Base-by-base conservation (phyloP, 2,329 filamentous ascomycete species). In the Aureobasidium vineae region DNA sequence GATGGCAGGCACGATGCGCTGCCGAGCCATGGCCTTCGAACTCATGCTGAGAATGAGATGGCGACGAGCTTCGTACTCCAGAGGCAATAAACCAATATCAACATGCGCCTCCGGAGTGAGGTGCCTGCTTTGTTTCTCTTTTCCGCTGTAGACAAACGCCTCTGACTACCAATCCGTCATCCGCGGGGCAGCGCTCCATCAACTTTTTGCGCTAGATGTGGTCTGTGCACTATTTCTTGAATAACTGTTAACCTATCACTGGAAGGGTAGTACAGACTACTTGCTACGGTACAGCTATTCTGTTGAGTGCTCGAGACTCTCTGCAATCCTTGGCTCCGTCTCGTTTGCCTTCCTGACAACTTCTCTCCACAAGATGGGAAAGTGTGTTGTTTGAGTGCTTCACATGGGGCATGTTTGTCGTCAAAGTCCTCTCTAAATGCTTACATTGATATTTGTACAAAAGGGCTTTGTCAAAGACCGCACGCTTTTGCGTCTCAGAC, bases 1-100 rank as follows among this genome's bases (percentile, higher is more conserved):
- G 36, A 66, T 66, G 43, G 53, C 64, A 59, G 64, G 64, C 53
- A 66, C 64, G 53, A 66, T 66, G 64, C 64, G 64, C 52, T 53
- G 43, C 43, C 54, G 33, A 43, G 43, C 16, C 43, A 43, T n/a
- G 16, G 41, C 19, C 64, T 66, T 66, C 2, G 61, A 64, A 26
- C 61, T 64, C 61, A 64, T 64, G 49, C 16, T 64, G 41, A 13
- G 2, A 1, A 50, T 50, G 57, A 59, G 38, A 59, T 21, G 33
- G 59, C 59, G 36, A 52, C 16, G 36, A 54, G 36, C 49, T 64
- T 38, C 47, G 38, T 52, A 63, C 60, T 63, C 60, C 60, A 64
- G 61, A 64, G 61, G 61, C 61, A 53, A 45, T 33, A 54, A 43
- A 31, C 28, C 61, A 53, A 64, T 64, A 64, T 54, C 61, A 64